These are phyloP conservation scores for Haemoproteus tartakovskyi DNA, from an alignment of 169 alveolate species.

Conservation along the genomic window DNA sequence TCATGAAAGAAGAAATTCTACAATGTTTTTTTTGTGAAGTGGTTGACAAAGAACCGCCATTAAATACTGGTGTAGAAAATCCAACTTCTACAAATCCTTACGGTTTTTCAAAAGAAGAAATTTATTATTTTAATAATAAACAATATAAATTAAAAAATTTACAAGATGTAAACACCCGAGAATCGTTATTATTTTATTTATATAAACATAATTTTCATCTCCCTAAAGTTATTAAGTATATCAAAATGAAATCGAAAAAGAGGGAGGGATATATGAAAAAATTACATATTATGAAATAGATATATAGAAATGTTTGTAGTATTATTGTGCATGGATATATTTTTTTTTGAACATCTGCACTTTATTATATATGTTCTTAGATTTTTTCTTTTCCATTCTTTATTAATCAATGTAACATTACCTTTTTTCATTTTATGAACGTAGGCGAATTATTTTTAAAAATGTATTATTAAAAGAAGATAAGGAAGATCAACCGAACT, in stretches of 20 bases:
- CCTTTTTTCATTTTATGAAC: too few relatives aligned
- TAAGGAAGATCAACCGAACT: conserved; percentile 2
- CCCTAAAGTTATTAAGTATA: conserved; percentile 46
- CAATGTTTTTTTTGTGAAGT: conserved; percentile 11
- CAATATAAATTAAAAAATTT: conserved; percentile 18
- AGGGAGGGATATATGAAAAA: too few relatives aligned
- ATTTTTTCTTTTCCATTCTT: too few relatives aligned
- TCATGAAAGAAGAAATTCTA: conserved; percentile 29
- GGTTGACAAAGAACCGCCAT: conserved; percentile 9
- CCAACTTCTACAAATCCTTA: too few relatives aligned
- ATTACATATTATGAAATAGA: too few relatives aligned
- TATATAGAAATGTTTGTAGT: too few relatives aligned
- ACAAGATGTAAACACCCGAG: conserved; percentile 5
- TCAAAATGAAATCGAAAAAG: too few relatives aligned
- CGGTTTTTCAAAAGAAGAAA: conserved; percentile 10
- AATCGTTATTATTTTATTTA: conserved; percentile 21
- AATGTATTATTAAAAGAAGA: conserved; percentile 31
- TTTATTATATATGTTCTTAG: too few relatives aligned
- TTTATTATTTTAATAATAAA: conserved; percentile 17
- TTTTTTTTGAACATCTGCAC: too few relatives aligned
- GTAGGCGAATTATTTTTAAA: conserved; percentile 48
- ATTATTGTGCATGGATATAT: too few relatives aligned
- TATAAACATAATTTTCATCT: conserved; percentile 20
- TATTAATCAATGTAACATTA: too few relatives aligned
- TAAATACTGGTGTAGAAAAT: too few relatives aligned